Conservation (phyloP, 148 eudicot species). For the Gaultheria prostrata region DNA sequence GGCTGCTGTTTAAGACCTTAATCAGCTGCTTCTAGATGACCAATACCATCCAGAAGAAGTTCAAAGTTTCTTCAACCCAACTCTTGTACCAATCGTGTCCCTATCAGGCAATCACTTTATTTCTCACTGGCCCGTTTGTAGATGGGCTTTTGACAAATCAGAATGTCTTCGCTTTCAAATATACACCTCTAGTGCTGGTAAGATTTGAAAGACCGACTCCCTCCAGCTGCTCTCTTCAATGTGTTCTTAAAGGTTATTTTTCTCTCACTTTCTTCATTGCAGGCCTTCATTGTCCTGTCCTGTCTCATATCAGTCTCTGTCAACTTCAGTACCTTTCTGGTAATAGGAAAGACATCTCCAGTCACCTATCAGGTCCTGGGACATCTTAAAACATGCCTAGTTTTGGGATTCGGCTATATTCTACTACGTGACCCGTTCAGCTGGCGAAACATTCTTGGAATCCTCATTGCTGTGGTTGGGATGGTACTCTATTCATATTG, state of each 20-base stretch:
- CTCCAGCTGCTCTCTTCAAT: not conserved
- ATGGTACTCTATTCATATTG: constrained; percentile 84
- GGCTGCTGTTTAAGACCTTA: constrained; percentile 39
- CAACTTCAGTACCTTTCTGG: constrained; percentile 92
- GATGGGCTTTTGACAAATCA: constrained; percentile 75
- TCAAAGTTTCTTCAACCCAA: constrained; percentile 94
- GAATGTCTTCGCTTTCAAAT: constrained; percentile 82
- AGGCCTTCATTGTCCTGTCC: constrained; percentile 82
- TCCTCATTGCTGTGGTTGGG: constrained; percentile 73
- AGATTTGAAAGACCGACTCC: constrained; percentile 16
- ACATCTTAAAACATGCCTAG: constrained; percentile 90
- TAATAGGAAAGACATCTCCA: constrained; percentile 95
- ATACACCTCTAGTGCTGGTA: constrained; percentile 76
- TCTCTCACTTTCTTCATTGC: constrained; percentile 24
- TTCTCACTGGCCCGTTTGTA: constrained; percentile 77
- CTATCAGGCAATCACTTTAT: constrained; percentile 76
- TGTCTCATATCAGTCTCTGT: constrained; percentile 89
- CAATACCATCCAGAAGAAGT: constrained; percentile 93
- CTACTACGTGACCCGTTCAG: constrained; percentile 83
- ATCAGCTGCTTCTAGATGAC: constrained; percentile 67
- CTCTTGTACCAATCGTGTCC: constrained; percentile 93
- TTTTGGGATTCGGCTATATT: constrained; percentile 81
- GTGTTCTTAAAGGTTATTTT: not conserved
- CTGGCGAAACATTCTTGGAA: constrained; percentile 86
- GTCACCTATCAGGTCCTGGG: constrained; percentile 95